Evolutionary conservation across 2,329 filamentous ascomycete genomes (phyloP), one percentile per base, ranked within the genome.

Genomic region (Allantophomopsis lycopodina): DNA sequence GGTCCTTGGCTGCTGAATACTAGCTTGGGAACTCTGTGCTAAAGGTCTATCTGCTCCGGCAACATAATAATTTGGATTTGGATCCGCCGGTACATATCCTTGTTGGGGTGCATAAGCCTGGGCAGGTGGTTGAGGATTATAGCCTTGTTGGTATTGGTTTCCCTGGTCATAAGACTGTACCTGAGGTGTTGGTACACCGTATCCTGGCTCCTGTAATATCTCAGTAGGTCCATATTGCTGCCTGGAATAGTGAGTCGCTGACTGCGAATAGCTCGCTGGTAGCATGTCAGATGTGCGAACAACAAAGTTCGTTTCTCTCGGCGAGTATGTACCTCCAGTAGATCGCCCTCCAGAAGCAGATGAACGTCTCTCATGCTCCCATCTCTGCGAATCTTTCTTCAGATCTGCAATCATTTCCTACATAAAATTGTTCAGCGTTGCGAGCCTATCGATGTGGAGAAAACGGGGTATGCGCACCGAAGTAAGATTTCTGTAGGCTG

Each of bases 401-500:
- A 71, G 55, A 59, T 70, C 67, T 50, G 63, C 58, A 52, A 71
- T 69, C 66, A 71, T 71, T 55, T 66, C 66, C 68, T 34, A 34
- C 12, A 28, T 30, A 16, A 33, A 33, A 38, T 47, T 28, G 23
- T 28, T 57, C 42, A 58, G 54, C 44, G 44, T 39, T 17, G 37
- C 23, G 48, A 39, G 38, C 39, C 34, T 42, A 12, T 42, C 31
- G 17, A 30, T 17, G 13, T 14, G 35, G 32, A 35, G 40, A 8
- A 20, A 34, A 15, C 7, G 44, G 39, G 42, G 41, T 44, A 50
- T 51, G 54, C 78, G 64, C 70, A 86, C 82, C 53, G 79, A 78
- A 50, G 82, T 87, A 54, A 87, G 62, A 56, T 85, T 84, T 46
- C 82, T 73, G 60, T 87, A 87, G 45, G 80, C 82, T 37, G 77